These are phyloP conservation scores for Sherardia arvensis DNA, from an alignment of 257 asterid genomes.

Conservation along the genomic window DNA sequence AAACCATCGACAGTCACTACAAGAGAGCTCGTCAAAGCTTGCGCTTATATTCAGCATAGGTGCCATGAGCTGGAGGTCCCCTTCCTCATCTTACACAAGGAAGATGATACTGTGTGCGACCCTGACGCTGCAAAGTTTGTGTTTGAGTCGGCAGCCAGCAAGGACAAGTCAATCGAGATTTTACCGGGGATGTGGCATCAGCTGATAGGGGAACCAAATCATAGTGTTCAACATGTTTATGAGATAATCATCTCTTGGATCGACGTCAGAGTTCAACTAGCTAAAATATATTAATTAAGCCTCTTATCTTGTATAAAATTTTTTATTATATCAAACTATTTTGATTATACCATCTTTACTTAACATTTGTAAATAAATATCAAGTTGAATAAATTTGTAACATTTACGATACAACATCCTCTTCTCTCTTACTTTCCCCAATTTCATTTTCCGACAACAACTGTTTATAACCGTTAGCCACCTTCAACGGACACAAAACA, in stretches of 20 bases:
- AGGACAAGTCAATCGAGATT: slow-evolving; percentile 61
- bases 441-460: too few relatives aligned
- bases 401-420: too few relatives aligned
- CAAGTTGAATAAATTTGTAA: too few relatives aligned
- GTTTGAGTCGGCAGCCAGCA: slow-evolving; percentile 36
- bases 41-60: slow-evolving; percentile 32
- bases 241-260: slow-evolving; percentile 44
- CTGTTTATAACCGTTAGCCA: too few relatives aligned
- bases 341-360: too few relatives aligned
- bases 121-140: slow-evolving; percentile 43
- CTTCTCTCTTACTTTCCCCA: too few relatives aligned
- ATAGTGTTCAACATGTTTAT: slow-evolving; percentile 31
- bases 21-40: slow-evolving; percentile 42
- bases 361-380: too few relatives aligned
- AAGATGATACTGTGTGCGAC: slow-evolving; percentile 56
- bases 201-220: slow-evolving; percentile 57
- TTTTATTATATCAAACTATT: too few relatives aligned
- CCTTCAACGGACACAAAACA: too few relatives aligned
- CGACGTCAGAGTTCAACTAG: slow-evolving; percentile 27
- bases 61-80: slow-evolving; percentile 46
- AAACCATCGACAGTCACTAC: slow-evolving; percentile 61
- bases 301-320: too few relatives aligned
- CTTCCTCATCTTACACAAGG: slow-evolving; percentile 66
- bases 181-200: slow-evolving; percentile 74
- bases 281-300: neutral